These are phyloP conservation scores for Cyberlindnera maclurae DNA, from an alignment of 805 yeast species.

Conservation along the genomic window DNA sequence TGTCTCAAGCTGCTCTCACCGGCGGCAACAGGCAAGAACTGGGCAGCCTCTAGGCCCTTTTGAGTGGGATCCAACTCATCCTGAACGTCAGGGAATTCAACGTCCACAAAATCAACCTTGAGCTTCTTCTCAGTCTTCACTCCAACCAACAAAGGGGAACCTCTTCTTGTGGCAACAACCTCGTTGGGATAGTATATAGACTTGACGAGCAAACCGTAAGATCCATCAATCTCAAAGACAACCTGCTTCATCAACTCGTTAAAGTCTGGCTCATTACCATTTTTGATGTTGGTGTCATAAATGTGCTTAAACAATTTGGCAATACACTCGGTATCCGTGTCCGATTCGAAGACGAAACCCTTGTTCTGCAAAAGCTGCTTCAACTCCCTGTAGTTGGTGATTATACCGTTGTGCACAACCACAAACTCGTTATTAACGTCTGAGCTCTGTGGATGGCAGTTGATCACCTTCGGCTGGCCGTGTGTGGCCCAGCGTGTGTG, in stretches of 20 bases:
- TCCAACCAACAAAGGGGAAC: conserved; percentile 95
- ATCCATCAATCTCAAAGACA: conserved; percentile 89
- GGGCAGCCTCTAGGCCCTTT: conserved; percentile 18
- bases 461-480: conserved; percentile 78
- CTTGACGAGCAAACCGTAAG: conserved; percentile 92
- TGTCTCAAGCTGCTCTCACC: conserved; percentile 57
- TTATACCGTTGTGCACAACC: conserved; percentile 96
- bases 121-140: conserved; percentile 92
- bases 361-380: conserved; percentile 72
- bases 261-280: conserved; percentile 78
- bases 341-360: conserved; percentile 81
- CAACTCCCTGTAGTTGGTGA: conserved; percentile 90
- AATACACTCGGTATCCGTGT: conserved; percentile 96
- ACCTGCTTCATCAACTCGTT: conserved; percentile 90
- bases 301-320: conserved; percentile 91
- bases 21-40: conserved; percentile 44
- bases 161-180: conserved; percentile 94
- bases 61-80: conserved; percentile 20
- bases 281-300: conserved; percentile 66
- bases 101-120: conserved; percentile 97
- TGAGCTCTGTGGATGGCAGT: conserved; percentile 96
- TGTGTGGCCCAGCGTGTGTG: conserved; percentile 99
- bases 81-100: conserved; percentile 70
- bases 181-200: conserved; percentile 92
- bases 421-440: conserved; percentile 78